These are phyloP conservation scores for Termitomyces sp. DNA, from an alignment of 768 basidiomycete genomes.

Conservation along the genomic window DNA sequence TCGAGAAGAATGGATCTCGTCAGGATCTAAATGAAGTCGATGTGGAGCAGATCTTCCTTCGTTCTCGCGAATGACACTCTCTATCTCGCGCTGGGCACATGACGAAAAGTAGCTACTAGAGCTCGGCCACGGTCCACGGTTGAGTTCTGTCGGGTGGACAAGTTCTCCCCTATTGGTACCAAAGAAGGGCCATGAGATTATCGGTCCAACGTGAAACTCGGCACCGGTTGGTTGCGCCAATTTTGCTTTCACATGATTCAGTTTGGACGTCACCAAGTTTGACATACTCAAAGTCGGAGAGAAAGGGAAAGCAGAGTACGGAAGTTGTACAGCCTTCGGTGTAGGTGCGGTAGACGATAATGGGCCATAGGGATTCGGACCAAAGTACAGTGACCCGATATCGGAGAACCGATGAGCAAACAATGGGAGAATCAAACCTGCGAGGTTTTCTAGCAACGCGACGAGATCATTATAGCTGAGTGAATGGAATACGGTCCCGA, in stretches of 20 bases:
- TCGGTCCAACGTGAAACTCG: conserved; percentile 66
- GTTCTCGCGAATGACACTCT: conserved; percentile 69
- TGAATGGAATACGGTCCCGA: conserved; percentile 66
- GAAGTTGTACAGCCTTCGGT: conserved; percentile 34
- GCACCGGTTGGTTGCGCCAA: conserved; percentile 12
- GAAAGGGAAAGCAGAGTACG: conserved; percentile 40
- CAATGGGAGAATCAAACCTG: conserved; percentile 61
- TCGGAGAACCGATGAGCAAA: conserved; percentile 72
- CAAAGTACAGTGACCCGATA: conserved; percentile 71
- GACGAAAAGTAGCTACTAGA: conserved; percentile 56
- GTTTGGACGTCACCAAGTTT: conserved; percentile 16
- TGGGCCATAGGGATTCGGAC: conserved; percentile 29
- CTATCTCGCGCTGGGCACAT: conserved; percentile 66
- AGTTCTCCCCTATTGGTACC: conserved; percentile 77
- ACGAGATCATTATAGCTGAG: conserved; percentile 61
- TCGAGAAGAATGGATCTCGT: conserved; percentile 64
- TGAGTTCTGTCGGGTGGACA: conserved; percentile 57
- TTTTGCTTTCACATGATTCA: conserved; percentile 9
- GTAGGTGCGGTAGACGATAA: conserved; percentile 33
- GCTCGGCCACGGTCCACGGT: conserved; percentile 75
- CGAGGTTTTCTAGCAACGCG: conserved; percentile 62
- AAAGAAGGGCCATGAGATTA: conserved; percentile 90
- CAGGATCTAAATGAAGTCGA: conserved; percentile 73
- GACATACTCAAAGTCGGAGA: conserved; percentile 32
- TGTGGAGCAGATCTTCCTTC: conserved; percentile 76